Conservation (phyloP, 345 rosid genomes). For the Barbarea vulgaris region DNA sequence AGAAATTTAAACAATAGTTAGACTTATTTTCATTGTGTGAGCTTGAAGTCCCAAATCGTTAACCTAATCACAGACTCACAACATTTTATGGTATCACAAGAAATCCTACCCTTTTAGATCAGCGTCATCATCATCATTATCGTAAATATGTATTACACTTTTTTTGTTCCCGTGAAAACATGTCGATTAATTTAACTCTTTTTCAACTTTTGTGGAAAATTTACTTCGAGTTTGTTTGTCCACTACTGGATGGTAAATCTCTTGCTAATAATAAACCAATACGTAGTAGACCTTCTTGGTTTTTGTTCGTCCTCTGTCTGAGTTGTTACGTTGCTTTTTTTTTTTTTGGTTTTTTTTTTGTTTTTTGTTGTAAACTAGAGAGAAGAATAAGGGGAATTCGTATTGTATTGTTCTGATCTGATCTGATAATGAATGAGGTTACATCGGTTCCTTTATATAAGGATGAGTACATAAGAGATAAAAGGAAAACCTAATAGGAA, state of each 20-base stretch:
- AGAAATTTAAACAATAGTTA: constrained; percentile 1
- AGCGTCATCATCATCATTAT: not conserved
- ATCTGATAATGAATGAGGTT: no score
- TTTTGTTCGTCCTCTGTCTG: no score
- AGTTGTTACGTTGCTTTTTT: no score
- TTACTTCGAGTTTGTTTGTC: not conserved
- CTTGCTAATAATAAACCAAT: not conserved
- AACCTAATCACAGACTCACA: constrained; percentile 36
- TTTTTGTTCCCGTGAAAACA: no score
- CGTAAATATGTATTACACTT: not conserved
- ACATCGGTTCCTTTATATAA: no score
- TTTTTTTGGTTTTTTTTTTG: no score
- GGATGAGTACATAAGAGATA: no score
- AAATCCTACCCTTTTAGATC: constrained; percentile 4
- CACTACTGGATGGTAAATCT: not conserved
- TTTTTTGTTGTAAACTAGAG: no score
- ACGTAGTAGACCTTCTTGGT: no score
- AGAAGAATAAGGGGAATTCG: no score
- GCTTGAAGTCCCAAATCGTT: constrained; percentile 27
- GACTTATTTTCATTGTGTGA: constrained; percentile 1
- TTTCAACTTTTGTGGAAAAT: not conserved
- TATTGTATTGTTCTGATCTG: no score
- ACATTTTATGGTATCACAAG: constrained; percentile 18
- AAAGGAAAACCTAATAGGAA: no score
- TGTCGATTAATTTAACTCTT: not conserved